Base-by-base conservation (phyloP, 441 rosid genomes). In the Populus trichocarpa region DNA sequence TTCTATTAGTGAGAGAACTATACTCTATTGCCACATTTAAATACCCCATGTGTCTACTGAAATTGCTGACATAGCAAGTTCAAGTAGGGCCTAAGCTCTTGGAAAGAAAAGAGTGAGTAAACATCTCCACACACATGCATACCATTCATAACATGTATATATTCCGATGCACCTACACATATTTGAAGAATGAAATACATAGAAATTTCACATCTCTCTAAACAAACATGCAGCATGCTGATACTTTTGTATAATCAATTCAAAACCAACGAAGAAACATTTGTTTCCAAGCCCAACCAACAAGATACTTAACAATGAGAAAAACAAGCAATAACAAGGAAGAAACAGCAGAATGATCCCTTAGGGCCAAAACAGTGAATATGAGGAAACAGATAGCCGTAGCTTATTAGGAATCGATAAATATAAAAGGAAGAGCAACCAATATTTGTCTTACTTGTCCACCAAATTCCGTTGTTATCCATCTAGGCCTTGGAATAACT, bases 391-490 rank as follows among this genome's bases (percentile, higher is more conserved):
- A 1, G 20, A 46, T 46, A 46, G 13, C 4, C 57, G 20, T 13
- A 4, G 20, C 57, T 46, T 13, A 14, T 46, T 14, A 12, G 6
- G 57, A 12, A 13, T 46, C 3, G 57, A 46, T 46, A 46, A 46
- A 46, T 46, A 13, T 46, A 46, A 46, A 46, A 46, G 4, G 20
- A 14, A 46, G 57, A 46, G 20, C 7, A 14, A 14, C 4, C 20
- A 46, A 4, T 46, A 46, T 14, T 46, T 46, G 23, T 81, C 94
- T 85, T 90, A 92, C 97, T 81, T 85, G 93, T 79, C 98, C 97
- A 76, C 98, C 98, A 68, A 93, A 87, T 85, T 91, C 85, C 2
- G 91, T 91, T 64, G 95, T 91, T 73, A 90, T 85, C 95, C 98
- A 94, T 80, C 78, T 86, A 25, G 95, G 92, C 82, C 94, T 91